Percentiles rank a stretch among this genome's conserved stretches.
These are phyloP conservation scores for Chenopodium quinoa DNA, from an alignment of 148 eudicot species.

Conservation along the genomic window DNA sequence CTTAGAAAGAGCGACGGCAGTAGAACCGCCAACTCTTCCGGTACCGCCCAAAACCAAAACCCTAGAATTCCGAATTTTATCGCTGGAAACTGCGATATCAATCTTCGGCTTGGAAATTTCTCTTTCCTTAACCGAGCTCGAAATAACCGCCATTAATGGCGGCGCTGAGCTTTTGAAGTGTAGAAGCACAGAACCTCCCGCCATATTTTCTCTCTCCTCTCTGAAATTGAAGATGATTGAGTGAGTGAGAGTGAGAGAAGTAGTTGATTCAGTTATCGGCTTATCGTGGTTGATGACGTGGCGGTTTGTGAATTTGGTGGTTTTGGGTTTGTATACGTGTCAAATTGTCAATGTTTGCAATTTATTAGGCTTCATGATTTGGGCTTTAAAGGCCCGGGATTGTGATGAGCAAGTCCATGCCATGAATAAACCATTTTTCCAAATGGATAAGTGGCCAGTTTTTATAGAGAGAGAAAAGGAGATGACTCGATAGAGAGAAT, in stretches of 20 bases:
- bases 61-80: slow-evolving; percentile 49
- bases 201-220: slow-evolving; percentile 35
- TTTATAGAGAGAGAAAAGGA: too few species aligned
- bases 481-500: too few species aligned
- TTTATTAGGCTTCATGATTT: neutral
- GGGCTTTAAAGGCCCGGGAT: too few species aligned
- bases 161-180: slow-evolving; percentile 33
- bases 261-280: neutral
- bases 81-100: slow-evolving; percentile 19
- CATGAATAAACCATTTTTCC: too few species aligned
- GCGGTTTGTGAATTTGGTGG: slow-evolving; percentile 13
- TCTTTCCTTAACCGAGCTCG: slow-evolving; percentile 33
- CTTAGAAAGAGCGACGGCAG: slow-evolving; percentile 73
- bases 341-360: neutral
- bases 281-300: slow-evolving; percentile 32
- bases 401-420: too few species aligned
- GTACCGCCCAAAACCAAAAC: slow-evolving; percentile 87
- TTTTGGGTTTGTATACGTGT: slow-evolving; percentile 10
- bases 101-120: slow-evolving; percentile 21
- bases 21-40: slow-evolving; percentile 95
- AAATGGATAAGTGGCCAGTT: too few species aligned
- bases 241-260: neutral
- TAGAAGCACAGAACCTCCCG: slow-evolving; percentile 35
- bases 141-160: slow-evolving; percentile 26
- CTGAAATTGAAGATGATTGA: neutral